Evolutionary conservation across 2,329 filamentous ascomycete genomes (phyloP).

Genomic region (Anthostomella pinea): DNA sequence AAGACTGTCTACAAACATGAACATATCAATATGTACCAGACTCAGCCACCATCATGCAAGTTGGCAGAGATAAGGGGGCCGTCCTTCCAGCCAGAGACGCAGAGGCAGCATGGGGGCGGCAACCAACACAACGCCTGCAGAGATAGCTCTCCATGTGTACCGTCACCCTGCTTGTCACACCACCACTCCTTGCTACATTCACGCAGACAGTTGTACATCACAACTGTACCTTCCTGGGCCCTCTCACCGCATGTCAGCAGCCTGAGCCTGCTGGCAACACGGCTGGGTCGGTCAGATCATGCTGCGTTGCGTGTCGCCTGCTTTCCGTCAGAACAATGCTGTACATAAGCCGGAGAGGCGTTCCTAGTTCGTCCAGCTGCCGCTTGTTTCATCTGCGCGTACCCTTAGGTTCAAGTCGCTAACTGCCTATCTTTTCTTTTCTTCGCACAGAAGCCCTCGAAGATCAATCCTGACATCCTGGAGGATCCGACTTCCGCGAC

Average conservation of each 20-base stretch:
- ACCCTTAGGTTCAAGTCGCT: conserved; percentile 12
- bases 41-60: too few relatives aligned
- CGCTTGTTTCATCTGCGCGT: conserved; percentile 22
- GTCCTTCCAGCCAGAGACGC: too few relatives aligned
- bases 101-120: too few relatives aligned
- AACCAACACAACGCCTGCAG: not conserved
- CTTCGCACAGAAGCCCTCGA: conserved; percentile 16
- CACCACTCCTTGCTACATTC: conserved; percentile 1
- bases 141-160: too few relatives aligned
- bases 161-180: not conserved
- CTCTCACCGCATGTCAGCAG: not conserved
- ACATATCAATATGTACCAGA: too few relatives aligned
- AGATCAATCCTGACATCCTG: conserved; percentile 13
- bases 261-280: too few relatives aligned
- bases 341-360: conserved; percentile 11
- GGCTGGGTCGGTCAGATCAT: conserved; percentile 9
- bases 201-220: not conserved
- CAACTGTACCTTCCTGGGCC: not conserved
- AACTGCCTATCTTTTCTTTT: conserved; percentile 19
- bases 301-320: not conserved
- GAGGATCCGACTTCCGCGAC: conserved; percentile 20
- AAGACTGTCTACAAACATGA: too few relatives aligned
- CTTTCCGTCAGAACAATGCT: conserved; percentile 1
- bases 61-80: too few relatives aligned
- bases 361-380: conserved; percentile 14